Conservation (phyloP, 78 protist species). For the Planoprotostelium fungivorum region DNA sequence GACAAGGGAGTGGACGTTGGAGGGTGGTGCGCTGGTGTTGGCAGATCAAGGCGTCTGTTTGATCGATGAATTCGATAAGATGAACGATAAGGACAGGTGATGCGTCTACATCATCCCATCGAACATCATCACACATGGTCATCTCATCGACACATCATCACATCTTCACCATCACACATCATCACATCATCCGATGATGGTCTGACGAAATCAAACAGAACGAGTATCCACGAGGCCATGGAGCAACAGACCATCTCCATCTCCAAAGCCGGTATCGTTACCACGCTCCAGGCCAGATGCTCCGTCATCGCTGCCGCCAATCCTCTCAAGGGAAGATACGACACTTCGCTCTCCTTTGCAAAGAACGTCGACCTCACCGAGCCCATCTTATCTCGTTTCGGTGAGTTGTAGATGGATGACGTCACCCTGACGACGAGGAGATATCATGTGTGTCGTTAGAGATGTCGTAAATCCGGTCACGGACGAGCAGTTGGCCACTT, state of each 20-base stretch:
- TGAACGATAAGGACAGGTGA: constrained; percentile 87
- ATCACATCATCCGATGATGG: not conserved
- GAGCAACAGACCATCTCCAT: constrained; percentile 99
- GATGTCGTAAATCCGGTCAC: constrained; percentile 77
- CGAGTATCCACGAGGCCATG: constrained; percentile 99
- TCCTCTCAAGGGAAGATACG: constrained; percentile 91
- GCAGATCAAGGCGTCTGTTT: constrained; percentile 98
- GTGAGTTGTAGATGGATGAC: no score
- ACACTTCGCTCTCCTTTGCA: constrained; percentile 70
- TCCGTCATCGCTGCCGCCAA: constrained; percentile 99
- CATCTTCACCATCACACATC: not conserved
- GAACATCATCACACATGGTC: not conserved
- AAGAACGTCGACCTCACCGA: constrained; percentile 96
- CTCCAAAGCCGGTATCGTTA: constrained; percentile 99
- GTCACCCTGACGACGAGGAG: not conserved
- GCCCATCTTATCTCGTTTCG: constrained; percentile 98
- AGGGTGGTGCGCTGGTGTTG: constrained; percentile 99
- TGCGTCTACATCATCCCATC: not conserved
- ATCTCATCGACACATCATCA: not conserved
- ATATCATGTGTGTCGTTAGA: constrained; percentile 85
- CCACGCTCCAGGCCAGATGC: constrained; percentile 95
- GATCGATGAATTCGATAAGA: constrained; percentile 99
- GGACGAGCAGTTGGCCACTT: constrained; percentile 87
- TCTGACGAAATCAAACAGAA: constrained; percentile 67
- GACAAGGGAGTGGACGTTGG: constrained; percentile 98